These are phyloP conservation scores for Salix brachista DNA, from an alignment of 345 rosid species.

Conservation along the genomic window DNA sequence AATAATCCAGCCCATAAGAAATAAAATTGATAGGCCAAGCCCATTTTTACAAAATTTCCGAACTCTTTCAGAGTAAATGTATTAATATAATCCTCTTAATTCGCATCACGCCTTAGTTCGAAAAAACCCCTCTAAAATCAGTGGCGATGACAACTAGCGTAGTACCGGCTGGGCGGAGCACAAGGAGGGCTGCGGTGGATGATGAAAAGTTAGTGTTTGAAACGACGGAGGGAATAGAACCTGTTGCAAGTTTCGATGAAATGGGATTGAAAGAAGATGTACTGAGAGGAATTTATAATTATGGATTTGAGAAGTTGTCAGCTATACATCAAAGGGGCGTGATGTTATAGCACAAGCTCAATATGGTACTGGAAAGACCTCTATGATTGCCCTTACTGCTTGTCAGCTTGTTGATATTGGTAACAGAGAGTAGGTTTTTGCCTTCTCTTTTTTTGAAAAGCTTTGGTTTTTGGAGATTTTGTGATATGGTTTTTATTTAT, in stretches of 20 bases:
- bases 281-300: slow-evolving; percentile 78
- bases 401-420: slow-evolving; percentile 78
- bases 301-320: slow-evolving; percentile 91
- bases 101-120: neutral
- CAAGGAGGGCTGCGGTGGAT: slow-evolving; percentile 39
- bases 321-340: slow-evolving; percentile 93
- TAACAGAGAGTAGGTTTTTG: slow-evolving; percentile 55
- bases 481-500: neutral
- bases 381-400: slow-evolving; percentile 93
- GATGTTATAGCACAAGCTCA: slow-evolving; percentile 98
- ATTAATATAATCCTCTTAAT: neutral
- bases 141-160: slow-evolving; percentile 15
- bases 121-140: neutral
- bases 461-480: neutral
- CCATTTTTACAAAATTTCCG: neutral
- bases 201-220: slow-evolving; percentile 71
- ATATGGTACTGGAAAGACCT: slow-evolving; percentile 96
- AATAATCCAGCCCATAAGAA: no score
- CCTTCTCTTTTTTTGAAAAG: neutral
- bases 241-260: slow-evolving; percentile 68
- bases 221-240: slow-evolving; percentile 87
- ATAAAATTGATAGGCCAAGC: neutral
- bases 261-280: slow-evolving; percentile 83
- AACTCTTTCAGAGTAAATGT: neutral
- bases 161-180: slow-evolving; percentile 31